Base-by-base conservation (phyloP, 805 yeast genomes). In the Ogataea polymorpha region DNA sequence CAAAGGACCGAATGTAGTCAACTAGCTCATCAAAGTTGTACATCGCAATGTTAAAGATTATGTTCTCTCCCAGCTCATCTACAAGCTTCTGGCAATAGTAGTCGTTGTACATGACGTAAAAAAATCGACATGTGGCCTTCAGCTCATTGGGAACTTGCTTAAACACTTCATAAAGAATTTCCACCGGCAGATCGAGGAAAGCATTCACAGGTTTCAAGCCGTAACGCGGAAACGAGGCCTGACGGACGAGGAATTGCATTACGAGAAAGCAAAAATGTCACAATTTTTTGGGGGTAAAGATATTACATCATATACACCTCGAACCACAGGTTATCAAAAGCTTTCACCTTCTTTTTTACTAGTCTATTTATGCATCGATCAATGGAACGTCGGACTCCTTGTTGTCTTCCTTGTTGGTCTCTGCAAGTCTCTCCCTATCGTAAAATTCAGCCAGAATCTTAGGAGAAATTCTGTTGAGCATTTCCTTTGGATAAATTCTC, bases 401-500 rank as follows among this genome's bases (percentile, higher is more conserved):
- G 12, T 26, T 7, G n/a, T n/a, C 23, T 23, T 24, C 30, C 31
- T 39, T 28, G 34, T 32, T 10, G 35, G 76, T 83, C 51, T 73
- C 80, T n/a, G 50, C 53, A 46, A 76, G 80, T 63, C 88, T 80
- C 36, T 82, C 81, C 69, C 96, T 80, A 59, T 91, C 98, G 70
- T 93, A 93, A 70, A 91, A 93, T 70, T 91, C 98, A 54, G 81
- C 82, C 62, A 93, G 73, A 57, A 93, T 88, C 81, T 93, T 93
- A 66, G 98, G 98, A 45, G 96, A 89, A 62, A 93, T 88, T 81
- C 99, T 89, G 77, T 93, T 93, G 63, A 93, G 82, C 86, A 93
- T 76, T 71, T 93, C 98, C 80, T 90, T 93, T 62, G 99, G 99
- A 74, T 93, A 93, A 67, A 93, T 93, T 78, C 99, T 89, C 67